phyloP scores from a whole-genome alignment of 306 rosid genomes.

The Prunus mongolica region DNA sequence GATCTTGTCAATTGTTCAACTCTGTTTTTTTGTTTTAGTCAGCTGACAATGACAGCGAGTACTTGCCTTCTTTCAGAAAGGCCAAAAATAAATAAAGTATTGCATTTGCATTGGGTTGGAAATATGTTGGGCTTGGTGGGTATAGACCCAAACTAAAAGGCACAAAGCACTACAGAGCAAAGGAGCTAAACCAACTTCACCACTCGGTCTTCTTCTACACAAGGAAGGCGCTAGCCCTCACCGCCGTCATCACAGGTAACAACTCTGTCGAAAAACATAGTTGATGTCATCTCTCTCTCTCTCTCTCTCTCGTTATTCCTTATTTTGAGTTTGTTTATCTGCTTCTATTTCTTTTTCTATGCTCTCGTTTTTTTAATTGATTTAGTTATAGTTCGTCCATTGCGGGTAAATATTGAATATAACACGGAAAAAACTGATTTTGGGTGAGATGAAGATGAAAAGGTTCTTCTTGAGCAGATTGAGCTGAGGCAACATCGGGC shows the following conservation, averaged over 20 bases:
- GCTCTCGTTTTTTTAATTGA: neutral
- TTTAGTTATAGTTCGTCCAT: neutral
- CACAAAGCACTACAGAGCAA: neutral
- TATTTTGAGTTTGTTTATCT: neutral
- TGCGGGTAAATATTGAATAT: neutral
- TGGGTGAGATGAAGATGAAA: neutral
- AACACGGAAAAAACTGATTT: neutral
- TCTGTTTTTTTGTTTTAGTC: too few species aligned
- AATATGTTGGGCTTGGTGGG: neutral
- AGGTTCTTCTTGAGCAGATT: neutral
- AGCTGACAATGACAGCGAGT: too few species aligned
- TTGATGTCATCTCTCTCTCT: neutral
- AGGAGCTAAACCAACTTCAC: neutral
- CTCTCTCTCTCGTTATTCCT: too few species aligned
- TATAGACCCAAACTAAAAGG: neutral
- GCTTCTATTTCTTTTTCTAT: neutral
- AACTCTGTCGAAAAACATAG: too few species aligned
- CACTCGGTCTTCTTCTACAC: too few species aligned
- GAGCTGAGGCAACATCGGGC: neutral
- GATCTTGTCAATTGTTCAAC: too few species aligned
- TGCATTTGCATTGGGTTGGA: too few species aligned
- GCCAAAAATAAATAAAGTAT: too few species aligned
- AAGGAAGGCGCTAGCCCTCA: too few species aligned
- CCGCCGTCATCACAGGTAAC: too few species aligned
- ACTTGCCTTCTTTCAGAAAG: too few species aligned